phyloP scores from a whole-genome alignment of 2,329 filamentous ascomycete genomes.

The Salinomyces thailandicus region DNA sequence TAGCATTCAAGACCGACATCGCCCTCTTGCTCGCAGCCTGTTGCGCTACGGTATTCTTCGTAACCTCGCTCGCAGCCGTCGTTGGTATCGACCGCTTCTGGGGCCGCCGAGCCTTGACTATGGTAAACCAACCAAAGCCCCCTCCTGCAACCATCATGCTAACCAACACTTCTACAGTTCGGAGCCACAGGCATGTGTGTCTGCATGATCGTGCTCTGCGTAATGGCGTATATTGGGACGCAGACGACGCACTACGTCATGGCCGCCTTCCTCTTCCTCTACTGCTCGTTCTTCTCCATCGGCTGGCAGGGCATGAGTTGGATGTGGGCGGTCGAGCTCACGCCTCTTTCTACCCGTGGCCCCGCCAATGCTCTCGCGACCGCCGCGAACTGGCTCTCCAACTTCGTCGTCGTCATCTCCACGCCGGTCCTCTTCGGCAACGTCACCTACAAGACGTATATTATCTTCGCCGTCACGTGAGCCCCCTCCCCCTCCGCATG shows the following conservation, averaged over 20 bases:
- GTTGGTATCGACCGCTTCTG: slow-evolving; percentile 31
- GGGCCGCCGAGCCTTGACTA: slow-evolving; percentile 21
- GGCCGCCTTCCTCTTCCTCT: slow-evolving; percentile 49
- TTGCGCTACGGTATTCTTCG: slow-evolving; percentile 37
- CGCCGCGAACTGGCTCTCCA: slow-evolving; percentile 47
- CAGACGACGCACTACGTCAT: slow-evolving; percentile 32
- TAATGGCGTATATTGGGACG: slow-evolving; percentile 28
- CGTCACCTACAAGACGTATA: slow-evolving; percentile 50
- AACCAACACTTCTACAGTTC: no score
- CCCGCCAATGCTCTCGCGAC: slow-evolving; percentile 56
- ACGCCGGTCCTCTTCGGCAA: slow-evolving; percentile 48
- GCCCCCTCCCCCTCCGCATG: slow-evolving; percentile 47
- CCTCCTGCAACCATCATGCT: no score
- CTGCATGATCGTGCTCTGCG: slow-evolving; percentile 52
- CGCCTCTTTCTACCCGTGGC: slow-evolving; percentile 49
- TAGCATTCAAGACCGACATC: slow-evolving; percentile 16
- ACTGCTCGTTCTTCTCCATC: slow-evolving; percentile 46
- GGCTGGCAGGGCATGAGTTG: slow-evolving; percentile 53
- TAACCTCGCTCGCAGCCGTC: slow-evolving; percentile 41
- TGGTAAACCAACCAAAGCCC: no score
- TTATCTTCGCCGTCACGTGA: slow-evolving; percentile 63
- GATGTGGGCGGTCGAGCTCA: slow-evolving; percentile 53
- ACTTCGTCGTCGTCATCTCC: slow-evolving; percentile 50
- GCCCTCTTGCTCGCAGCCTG: slow-evolving; percentile 25
- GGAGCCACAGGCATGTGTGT: slow-evolving; percentile 40